Evolutionary conservation across 371 early-diverging fungal genomes (phyloP), one percentile per base, ranked within the genome.

Genomic region (Rhizomucor pusillus): DNA sequence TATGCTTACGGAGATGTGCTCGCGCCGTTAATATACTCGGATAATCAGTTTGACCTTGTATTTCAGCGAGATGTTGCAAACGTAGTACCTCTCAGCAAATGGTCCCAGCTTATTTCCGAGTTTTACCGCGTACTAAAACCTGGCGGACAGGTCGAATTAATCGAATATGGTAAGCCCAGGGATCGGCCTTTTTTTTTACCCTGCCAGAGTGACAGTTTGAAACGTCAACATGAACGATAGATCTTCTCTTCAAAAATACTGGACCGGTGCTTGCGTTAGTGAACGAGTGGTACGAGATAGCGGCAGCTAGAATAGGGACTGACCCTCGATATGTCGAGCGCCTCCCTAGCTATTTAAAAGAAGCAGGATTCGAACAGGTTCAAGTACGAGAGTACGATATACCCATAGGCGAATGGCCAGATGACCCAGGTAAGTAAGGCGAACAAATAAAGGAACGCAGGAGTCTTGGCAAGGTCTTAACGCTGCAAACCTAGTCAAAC

Each of bases 11-110:
- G 65, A 18, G 67, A 73, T 54, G 45, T 77, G 3, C 35, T 63
- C 12, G 40, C 53, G 6, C 44, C 61, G 14, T 43, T 77, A 1
- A 37, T 25, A 1, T 81, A 75, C 52, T 53, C 59, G 9, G 79
- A 83, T 46, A 61, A 78, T 52, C 47, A 65, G 10, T 86, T 88
- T 60, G 85, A 88, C 60, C 75, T 77, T 52, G 68, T 86, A 12
- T 81, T 78, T 59, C 84, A 84, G 53, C 76, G 85, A 2, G 74
- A 79, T 20, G 62, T 85, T 5, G 61, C 75, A 12, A 62, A 71
- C 2, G 68, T 65, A 18, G 37, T 80, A 29, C 69, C 72, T 5
- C 60, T 58, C 14, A 52, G 64, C 2, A 58, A 75, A 33, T 83
- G 80, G 80, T 43, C 54, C 10, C 19, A 13, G 3, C 57, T 77